phyloP scores from a whole-genome alignment of 192 early-diverging fungal genomes.

The Helicostylum pulchrum region DNA sequence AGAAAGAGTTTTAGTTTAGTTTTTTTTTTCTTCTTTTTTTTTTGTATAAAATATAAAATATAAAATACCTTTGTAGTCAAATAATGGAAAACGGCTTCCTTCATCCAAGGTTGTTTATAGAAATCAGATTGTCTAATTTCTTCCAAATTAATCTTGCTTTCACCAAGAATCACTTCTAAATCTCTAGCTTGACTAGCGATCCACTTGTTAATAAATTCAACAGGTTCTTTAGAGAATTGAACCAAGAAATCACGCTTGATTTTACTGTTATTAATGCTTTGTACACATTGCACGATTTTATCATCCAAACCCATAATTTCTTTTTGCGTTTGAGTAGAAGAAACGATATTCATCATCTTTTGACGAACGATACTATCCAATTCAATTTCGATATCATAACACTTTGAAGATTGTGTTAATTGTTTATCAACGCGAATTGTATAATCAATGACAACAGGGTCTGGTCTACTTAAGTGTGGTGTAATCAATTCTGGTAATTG shows the following conservation, averaged over 20 bases:
- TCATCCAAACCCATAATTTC: constrained; percentile 44
- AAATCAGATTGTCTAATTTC: constrained; percentile 69
- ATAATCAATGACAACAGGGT: constrained; percentile 89
- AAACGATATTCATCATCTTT: constrained; percentile 48
- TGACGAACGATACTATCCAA: constrained; percentile 70
- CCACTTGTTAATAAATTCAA: constrained; percentile 91
- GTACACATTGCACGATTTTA: constrained; percentile 77
- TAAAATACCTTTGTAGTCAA: constrained; percentile 60
- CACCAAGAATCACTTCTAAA: constrained; percentile 86
- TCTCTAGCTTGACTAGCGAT: constrained; percentile 90
- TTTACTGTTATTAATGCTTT: constrained; percentile 83
- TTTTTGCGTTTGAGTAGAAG: constrained; percentile 45
- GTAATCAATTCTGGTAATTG: constrained; percentile 80
- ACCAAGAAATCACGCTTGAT: constrained; percentile 93
- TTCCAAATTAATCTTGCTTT: constrained; percentile 69
- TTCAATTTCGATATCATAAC: constrained; percentile 92
- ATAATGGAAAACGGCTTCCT: constrained; percentile 92
- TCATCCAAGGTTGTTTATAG: constrained; percentile 74
- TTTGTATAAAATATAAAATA: not conserved
- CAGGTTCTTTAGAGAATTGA: constrained; percentile 80
- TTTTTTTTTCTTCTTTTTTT: too few species aligned
- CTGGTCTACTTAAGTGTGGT: constrained; percentile 69
- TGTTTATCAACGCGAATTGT: constrained; percentile 71
- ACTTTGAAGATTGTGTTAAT: constrained; percentile 68
- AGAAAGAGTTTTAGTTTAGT: not conserved